A percentile compares a stretch with the other conserved stretches of the same genome.
Evolutionary conservation across 768 basidiomycete genomes (phyloP).

Genomic region (Termitomyces bulborhizus): DNA sequence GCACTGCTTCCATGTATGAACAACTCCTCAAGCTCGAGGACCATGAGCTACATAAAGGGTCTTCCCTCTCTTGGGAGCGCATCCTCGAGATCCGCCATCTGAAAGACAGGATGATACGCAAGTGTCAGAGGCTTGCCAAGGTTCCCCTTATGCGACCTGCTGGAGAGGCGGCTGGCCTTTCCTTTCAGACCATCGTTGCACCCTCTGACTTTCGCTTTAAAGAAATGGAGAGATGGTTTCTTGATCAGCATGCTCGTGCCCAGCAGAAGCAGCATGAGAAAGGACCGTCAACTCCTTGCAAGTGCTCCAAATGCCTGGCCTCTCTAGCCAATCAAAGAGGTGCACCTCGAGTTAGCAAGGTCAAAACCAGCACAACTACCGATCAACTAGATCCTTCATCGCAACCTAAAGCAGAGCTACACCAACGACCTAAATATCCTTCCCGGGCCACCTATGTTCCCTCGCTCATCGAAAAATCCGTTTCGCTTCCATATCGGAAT

Average conservation of each 20-base stretch:
- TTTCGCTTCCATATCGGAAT: slow-evolving; percentile 4
- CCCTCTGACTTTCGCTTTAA: slow-evolving; percentile 69
- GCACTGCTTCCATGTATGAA: slow-evolving; percentile 59
- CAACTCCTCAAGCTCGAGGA: slow-evolving; percentile 59
- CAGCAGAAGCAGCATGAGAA: slow-evolving; percentile 10
- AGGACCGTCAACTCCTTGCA: slow-evolving; percentile 11
- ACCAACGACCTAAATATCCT: slow-evolving; percentile 8
- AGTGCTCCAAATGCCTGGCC: slow-evolving; percentile 20
- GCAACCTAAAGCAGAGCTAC: slow-evolving; percentile 5
- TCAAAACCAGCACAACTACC: neutral
- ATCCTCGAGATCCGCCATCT: slow-evolving; percentile 70
- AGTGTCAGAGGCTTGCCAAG: slow-evolving; percentile 61
- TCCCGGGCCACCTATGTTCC: slow-evolving; percentile 1
- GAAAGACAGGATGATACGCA: slow-evolving; percentile 80
- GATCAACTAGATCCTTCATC: neutral
- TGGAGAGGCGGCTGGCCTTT: slow-evolving; percentile 25
- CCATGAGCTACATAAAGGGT: slow-evolving; percentile 53
- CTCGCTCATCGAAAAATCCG: slow-evolving; percentile 1
- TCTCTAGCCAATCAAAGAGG: neutral
- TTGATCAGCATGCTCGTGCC: slow-evolving; percentile 42
- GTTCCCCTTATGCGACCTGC: slow-evolving; percentile 20
- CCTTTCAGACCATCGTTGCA: slow-evolving; percentile 63
- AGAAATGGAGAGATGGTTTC: slow-evolving; percentile 77
- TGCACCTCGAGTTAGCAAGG: slow-evolving; percentile 4
- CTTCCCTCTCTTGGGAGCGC: slow-evolving; percentile 56